phyloP scores from a whole-genome alignment of 306 rosid species.

The Oemleria cerasiformis region DNA sequence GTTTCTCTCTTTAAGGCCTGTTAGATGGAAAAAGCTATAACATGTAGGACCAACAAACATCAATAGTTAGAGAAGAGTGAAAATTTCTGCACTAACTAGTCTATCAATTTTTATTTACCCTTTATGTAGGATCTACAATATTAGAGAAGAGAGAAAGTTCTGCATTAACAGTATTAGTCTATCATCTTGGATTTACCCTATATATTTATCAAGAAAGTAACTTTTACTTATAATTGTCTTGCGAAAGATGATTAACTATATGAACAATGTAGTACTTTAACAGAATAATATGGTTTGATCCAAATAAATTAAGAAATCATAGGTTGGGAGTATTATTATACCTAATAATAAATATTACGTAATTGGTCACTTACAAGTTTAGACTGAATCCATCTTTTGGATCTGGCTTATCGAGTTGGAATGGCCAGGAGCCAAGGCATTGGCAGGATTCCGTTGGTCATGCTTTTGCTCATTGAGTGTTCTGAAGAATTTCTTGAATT shows the following conservation, averaged over 20 bases:
- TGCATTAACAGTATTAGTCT: not conserved
- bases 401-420: not conserved
- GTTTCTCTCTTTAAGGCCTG: not conserved
- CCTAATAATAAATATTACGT: not conserved
- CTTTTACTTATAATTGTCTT: not conserved
- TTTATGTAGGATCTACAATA: not conserved
- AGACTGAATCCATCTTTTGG: not conserved
- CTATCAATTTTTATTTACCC: no score
- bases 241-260: not conserved
- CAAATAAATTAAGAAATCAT: not conserved
- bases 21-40: not conserved
- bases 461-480: not conserved
- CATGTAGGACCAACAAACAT: no score
- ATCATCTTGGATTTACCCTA: not conserved
- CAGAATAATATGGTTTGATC: not conserved
- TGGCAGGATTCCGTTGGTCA: constrained; percentile 2
- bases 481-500: constrained; percentile 2
- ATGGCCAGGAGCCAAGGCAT: not conserved
- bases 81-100: no score
- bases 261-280: not conserved
- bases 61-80: no score
- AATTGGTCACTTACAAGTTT: not conserved
- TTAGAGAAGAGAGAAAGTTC: not conserved
- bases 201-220: not conserved
- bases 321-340: not conserved